Base-by-base conservation (phyloP, 2,329 filamentous ascomycete species). In the Leptosphaerulina australis region DNA sequence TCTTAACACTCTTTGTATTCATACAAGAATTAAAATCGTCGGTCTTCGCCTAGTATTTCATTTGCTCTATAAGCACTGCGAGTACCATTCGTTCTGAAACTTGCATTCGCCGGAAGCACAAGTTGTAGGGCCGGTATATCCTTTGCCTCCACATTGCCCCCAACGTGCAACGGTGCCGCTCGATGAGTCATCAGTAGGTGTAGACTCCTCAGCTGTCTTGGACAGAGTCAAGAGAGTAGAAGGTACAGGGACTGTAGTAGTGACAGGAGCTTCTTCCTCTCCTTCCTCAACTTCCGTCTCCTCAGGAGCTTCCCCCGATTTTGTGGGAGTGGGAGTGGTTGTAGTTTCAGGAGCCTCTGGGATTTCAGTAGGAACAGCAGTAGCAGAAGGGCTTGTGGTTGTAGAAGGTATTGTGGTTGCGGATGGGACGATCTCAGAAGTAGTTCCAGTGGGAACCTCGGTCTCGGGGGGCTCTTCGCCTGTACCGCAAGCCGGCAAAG, bases 131-230 rank as follows among this genome's bases (percentile, higher is more conserved):
- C 75, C 76, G 6, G 59, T 71, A 49, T 63, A 77, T 37, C 65
- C 69, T 10, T 60, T 58, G 8, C 76, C 76, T 51, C 76, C 76
- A 55, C 76, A 77, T 53, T 75, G 75, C 31, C 50, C 65, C 30
- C 52, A 67, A 12, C 55, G 50, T 7, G 39, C n/a, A 36, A 55
- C 56, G 22, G 35, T 53, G n/a, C 50, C 47, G 18, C 36, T 39
- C 8, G 46, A 15, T 6, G 51, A 40, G 3, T 22, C 35, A 26
- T 52, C 15, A 12, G 50, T 44, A 15, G 50, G 35, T 15, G 40
- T 20, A 29, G 54, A 29, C 21, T 31, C 30, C 14, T 40, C 33
- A 14, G 35, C 26, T 15, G 36, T 37, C 35, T 45, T 46, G 25
- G 50, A 45, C 18, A 37, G 21, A 11, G 43, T 45, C 9, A 47